Evolutionary conservation across 352 stramenopile genomes (phyloP).

Genomic region (Sclerospora graminicola): DNA sequence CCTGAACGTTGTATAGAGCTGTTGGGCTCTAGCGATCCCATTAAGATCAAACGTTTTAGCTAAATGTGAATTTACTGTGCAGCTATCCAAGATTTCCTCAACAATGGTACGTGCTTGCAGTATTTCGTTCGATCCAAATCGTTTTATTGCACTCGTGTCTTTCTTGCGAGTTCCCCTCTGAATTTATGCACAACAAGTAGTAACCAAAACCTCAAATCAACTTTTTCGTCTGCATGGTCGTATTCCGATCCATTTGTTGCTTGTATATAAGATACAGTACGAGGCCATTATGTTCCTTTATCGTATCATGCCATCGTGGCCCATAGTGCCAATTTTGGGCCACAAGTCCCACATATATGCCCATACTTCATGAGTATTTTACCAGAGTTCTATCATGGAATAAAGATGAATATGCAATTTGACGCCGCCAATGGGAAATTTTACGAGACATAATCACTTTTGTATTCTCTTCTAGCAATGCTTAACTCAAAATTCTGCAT

Average conservation of each 20-base stretch:
- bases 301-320: slow-evolving; percentile 47
- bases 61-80: no score
- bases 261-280: slow-evolving; percentile 76
- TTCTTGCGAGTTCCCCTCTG: no score
- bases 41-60: no score
- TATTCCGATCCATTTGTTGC: slow-evolving; percentile 81
- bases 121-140: no score
- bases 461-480: slow-evolving; percentile 26
- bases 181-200: no score
- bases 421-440: slow-evolving; percentile 50
- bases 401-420: slow-evolving; percentile 47
- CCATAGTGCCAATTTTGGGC: slow-evolving; percentile 70
- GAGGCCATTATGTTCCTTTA: slow-evolving; percentile 62
- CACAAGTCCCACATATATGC: slow-evolving; percentile 76
- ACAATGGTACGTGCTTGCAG: no score
- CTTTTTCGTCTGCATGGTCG: slow-evolving; percentile 74
- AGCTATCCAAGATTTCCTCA: no score
- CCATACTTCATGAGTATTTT: slow-evolving; percentile 82
- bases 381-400: slow-evolving; percentile 62
- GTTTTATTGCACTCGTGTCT: no score
- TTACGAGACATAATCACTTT: slow-evolving; percentile 48
- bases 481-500: slow-evolving; percentile 49
- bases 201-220: slow-evolving; percentile 64
- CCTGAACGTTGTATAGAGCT: no score
- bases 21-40: no score